These are phyloP conservation scores for Hibiscus mutabilis DNA, from an alignment of 345 rosid species.

Conservation along the genomic window DNA sequence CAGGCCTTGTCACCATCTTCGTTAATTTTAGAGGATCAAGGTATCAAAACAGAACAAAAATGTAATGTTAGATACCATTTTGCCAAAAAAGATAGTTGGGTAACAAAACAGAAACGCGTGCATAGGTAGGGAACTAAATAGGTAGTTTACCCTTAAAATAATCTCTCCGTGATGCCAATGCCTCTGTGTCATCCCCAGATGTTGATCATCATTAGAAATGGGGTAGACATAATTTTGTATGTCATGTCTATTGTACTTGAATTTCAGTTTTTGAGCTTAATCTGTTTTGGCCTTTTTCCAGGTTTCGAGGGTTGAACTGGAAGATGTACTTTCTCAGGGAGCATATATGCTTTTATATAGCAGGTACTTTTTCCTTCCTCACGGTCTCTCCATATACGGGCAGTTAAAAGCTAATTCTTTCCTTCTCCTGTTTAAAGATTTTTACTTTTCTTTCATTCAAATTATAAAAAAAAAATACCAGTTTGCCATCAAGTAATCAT, in stretches of 20 bases:
- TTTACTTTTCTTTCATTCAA: background rate
- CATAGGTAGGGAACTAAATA: too few relatives aligned
- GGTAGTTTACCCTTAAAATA: too few relatives aligned
- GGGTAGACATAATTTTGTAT: background rate
- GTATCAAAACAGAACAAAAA: too few relatives aligned
- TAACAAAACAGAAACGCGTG: too few relatives aligned
- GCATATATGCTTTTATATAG: constrained; percentile 96
- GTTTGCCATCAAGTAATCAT: background rate
- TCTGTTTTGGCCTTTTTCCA: constrained; percentile 23
- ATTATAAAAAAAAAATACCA: background rate
- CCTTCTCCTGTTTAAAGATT: background rate
- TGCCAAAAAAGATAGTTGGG: too few relatives aligned
- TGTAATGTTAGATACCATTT: too few relatives aligned
- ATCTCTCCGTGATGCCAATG: background rate
- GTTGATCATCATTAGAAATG: background rate
- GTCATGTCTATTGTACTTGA: background rate
- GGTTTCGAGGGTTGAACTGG: constrained; percentile 64
- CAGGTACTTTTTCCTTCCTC: constrained; percentile 41
- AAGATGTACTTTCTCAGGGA: constrained; percentile 85
- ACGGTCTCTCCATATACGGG: too few relatives aligned
- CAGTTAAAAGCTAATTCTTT: constrained; percentile 1
- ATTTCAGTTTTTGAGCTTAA: background rate
- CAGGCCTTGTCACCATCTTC: too few relatives aligned
- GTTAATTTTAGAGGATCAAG: too few relatives aligned
- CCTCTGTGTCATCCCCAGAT: background rate